phyloP scores from a whole-genome alignment of 2,329 filamentous ascomycete species.

The Teratosphaeria epicoccoides region DNA sequence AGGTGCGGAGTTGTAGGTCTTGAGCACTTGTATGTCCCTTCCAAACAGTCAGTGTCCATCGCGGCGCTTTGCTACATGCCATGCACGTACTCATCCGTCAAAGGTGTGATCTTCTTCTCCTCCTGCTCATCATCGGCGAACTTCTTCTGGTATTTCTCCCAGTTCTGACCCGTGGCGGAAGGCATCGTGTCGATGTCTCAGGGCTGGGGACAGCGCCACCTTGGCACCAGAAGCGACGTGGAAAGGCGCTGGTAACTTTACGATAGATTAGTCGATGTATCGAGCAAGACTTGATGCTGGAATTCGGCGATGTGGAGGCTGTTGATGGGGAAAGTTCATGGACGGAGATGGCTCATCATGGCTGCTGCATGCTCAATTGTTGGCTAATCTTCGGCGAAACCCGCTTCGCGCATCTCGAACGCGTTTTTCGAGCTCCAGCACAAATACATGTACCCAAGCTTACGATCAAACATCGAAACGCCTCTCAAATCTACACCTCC shows the following conservation, averaged over 20 bases:
- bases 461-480: neutral
- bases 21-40: constrained; percentile 97
- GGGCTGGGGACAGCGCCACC: neutral
- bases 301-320: neutral
- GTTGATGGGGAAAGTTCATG: neutral
- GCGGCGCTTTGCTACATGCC: neutral
- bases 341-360: constrained; percentile 2
- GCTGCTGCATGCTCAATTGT: no score
- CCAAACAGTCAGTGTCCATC: constrained; percentile 23
- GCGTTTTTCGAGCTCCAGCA: neutral
- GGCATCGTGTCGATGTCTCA: constrained; percentile 51
- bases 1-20: constrained; percentile 94
- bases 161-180: constrained; percentile 84
- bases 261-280: neutral
- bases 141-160: constrained; percentile 98
- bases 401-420: neutral
- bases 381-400: neutral
- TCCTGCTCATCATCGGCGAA: constrained; percentile 94
- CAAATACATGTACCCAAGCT: neutral
- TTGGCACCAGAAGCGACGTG: neutral
- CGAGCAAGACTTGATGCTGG: neutral
- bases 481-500: neutral
- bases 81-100: constrained; percentile 78
- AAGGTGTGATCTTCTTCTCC: constrained; percentile 98
- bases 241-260: neutral